Base-by-base conservation (phyloP, 768 basidiomycete species). In the Filobasidium floriforme region DNA sequence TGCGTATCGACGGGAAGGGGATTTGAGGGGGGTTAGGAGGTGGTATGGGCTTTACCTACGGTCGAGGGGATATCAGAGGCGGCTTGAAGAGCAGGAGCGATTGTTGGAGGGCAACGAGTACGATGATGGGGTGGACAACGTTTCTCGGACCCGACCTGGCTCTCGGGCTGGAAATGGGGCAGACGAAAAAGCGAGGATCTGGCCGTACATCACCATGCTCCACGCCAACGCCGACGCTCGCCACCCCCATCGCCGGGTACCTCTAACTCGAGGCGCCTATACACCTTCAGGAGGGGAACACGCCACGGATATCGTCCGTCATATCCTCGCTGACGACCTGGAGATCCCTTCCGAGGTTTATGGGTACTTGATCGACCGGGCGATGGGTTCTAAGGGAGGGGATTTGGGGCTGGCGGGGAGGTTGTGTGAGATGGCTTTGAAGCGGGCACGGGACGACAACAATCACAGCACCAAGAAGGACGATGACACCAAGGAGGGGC, bases 191-290 rank as follows among this genome's bases (percentile, higher is more conserved):
- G 54, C 54, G 22, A 57, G 54, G 29, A 26, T 57, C 15, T 57
- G 54, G 54, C 54, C 54, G 22, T 24, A 57, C 24, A 57, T 57
- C 29, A 57, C 54, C 54, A 57, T 57, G 54, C 54, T 57, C 3
- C 54, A 57, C 26, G 26, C 54, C 15, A 26, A 57, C 29, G 18
- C 15, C 18, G 54, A 57, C 2, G 54, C 54, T 14, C 54, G 26
- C 5, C 26, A 6, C 15, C 15, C 14, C 54, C 2, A 6, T 15
- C 54, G 54, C 5, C 3, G 7, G 54, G 24, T 14, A 15, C 15
- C n/a, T n/a, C n/a, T n/a, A n/a, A n/a, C n/a, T n/a, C n/a, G n/a
- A n/a, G n/a, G n/a, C n/a, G n/a, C n/a, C n/a, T n/a, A n/a, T n/a
- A n/a, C n/a, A n/a, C n/a, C n/a, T n/a, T n/a, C n/a, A n/a, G n/a